Percentiles rank a stretch among this genome's conserved stretches.
phyloP scores from a whole-genome alignment of 2,329 filamentous ascomycete species.

The Periconia digitata region DNA sequence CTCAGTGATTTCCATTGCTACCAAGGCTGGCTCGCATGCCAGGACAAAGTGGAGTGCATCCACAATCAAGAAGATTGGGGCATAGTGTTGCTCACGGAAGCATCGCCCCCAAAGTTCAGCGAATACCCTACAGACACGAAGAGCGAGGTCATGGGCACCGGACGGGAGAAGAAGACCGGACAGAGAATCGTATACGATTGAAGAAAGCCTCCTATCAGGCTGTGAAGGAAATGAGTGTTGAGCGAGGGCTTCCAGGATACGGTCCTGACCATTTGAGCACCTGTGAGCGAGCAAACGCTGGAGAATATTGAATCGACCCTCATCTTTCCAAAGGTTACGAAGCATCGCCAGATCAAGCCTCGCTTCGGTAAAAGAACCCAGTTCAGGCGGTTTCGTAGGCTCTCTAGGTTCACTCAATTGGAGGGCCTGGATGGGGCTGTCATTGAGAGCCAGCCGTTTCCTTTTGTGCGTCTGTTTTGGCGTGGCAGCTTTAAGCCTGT shows the following conservation, averaged over 20 bases:
- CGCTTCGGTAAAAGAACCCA: conserved; percentile 1
- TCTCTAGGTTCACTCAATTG: conserved; percentile 46
- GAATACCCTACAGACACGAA: conserved; percentile 65
- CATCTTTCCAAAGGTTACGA: conserved; percentile 41
- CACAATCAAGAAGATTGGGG: conserved; percentile 66
- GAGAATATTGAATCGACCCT: conserved; percentile 49
- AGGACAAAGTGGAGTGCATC: conserved; percentile 66
- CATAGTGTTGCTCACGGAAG: conserved; percentile 62
- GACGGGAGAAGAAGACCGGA: conserved; percentile 54
- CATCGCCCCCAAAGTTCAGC: conserved; percentile 70
- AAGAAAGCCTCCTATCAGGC: conserved; percentile 57
- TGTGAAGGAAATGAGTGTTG: conserved; percentile 67
- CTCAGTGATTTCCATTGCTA: conserved; percentile 62
- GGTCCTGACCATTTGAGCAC: conserved; percentile 56
- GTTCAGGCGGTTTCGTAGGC: conserved; percentile 43
- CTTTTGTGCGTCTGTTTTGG: conserved; percentile 68
- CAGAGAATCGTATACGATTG: conserved; percentile 69
- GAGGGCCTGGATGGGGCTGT: conserved; percentile 66
- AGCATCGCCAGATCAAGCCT: conserved; percentile 35
- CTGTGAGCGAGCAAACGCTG: conserved; percentile 67
- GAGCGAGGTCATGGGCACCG: conserved; percentile 58
- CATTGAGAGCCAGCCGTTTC: conserved; percentile 62
- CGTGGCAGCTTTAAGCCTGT: conserved; percentile 54
- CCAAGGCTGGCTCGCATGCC: conserved; percentile 60
- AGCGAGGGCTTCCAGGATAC: conserved; percentile 69